A percentile compares a stretch with the other conserved stretches of the same genome.
These are phyloP conservation scores for Conidiobolus incongruus DNA, from an alignment of 371 early-diverging fungal genomes.

Conservation along the genomic window DNA sequence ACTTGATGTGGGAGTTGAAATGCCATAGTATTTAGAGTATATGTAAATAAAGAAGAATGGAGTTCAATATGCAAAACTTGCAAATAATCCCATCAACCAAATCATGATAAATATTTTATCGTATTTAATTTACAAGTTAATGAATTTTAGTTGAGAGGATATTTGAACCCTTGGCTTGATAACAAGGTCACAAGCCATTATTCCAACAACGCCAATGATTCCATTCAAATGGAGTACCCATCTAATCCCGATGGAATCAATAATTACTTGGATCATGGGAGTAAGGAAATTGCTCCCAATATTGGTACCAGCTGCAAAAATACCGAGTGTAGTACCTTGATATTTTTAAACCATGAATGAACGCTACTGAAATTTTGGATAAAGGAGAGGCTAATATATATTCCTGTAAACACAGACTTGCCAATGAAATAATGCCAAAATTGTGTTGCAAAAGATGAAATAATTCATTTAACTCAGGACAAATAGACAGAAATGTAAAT, in stretches of 20 bases:
- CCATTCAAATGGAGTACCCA: conserved; percentile 40
- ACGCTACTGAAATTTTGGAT: conserved; percentile 30
- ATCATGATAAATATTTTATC: too few species aligned
- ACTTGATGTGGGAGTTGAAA: conserved; percentile 12
- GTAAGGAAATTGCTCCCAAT: conserved; percentile 50
- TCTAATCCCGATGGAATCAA: conserved; percentile 22
- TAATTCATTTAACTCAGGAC: conserved; percentile 17
- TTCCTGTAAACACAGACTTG: conserved; percentile 21
- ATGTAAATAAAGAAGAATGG: conserved; percentile 12
- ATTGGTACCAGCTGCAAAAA: conserved; percentile 52
- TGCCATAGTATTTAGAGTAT: conserved; percentile 14
- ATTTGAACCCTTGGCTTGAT: background rate
- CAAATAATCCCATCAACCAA: too few species aligned
- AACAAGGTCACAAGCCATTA: conserved; percentile 2
- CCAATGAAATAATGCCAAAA: conserved; percentile 28
- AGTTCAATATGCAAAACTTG: conserved; percentile 11
- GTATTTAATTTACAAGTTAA: too few species aligned
- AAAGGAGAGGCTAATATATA: conserved; percentile 24
- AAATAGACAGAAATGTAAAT: conserved; percentile 11
- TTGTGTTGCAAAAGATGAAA: too few species aligned
- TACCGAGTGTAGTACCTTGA: conserved; percentile 44
- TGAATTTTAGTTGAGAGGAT: too few species aligned
- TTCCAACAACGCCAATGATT: conserved; percentile 15
- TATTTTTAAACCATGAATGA: conserved; percentile 47
- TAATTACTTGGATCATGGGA: conserved; percentile 29